These are phyloP conservation scores for Aureobasidium sp. DNA, from an alignment of 2,329 filamentous ascomycete species.

Conservation along the genomic window DNA sequence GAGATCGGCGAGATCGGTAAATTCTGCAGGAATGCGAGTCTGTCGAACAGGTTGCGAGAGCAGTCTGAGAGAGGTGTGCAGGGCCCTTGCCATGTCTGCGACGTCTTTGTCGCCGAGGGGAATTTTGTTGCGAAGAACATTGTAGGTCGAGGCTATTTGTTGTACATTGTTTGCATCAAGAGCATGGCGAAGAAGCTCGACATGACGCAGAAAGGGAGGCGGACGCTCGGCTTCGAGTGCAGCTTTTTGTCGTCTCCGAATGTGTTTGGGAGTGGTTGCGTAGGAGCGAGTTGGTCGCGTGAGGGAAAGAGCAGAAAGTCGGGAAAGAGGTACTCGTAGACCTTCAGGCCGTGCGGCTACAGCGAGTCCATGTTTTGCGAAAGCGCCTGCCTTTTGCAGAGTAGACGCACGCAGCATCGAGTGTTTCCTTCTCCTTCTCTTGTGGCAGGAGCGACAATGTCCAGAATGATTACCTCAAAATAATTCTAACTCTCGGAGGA, in stretches of 20 bases:
- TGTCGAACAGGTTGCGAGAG: neutral
- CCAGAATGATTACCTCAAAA: neutral
- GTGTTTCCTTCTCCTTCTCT: neutral
- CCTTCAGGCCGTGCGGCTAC: neutral
- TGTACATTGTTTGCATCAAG: constrained; percentile 19
- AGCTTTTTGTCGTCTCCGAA: constrained; percentile 3
- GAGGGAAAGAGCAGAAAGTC: constrained; percentile 1
- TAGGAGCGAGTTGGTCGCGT: neutral
- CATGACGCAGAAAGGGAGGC: neutral
- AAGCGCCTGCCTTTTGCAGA: constrained; percentile 6
- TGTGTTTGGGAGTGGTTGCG: constrained; percentile 9
- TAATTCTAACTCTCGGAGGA: constrained; percentile 10
- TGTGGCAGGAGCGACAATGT: neutral
- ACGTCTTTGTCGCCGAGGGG: constrained; percentile 23
- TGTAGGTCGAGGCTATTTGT: constrained; percentile 20
- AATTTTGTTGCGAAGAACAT: neutral
- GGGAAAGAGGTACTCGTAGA: neutral
- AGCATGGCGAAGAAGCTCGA: constrained; percentile 20
- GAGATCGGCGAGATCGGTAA: constrained; percentile 28
- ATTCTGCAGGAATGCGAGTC: neutral
- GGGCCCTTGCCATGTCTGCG: constrained; percentile 29
- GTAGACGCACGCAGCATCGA: constrained; percentile 10
- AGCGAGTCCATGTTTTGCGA: constrained; percentile 6
- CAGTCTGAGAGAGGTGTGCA: constrained; percentile 31
- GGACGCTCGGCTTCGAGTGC: neutral